phyloP scores from a whole-genome alignment of 31 red algal genomes.

The Odonthalia washingtoniensis region DNA sequence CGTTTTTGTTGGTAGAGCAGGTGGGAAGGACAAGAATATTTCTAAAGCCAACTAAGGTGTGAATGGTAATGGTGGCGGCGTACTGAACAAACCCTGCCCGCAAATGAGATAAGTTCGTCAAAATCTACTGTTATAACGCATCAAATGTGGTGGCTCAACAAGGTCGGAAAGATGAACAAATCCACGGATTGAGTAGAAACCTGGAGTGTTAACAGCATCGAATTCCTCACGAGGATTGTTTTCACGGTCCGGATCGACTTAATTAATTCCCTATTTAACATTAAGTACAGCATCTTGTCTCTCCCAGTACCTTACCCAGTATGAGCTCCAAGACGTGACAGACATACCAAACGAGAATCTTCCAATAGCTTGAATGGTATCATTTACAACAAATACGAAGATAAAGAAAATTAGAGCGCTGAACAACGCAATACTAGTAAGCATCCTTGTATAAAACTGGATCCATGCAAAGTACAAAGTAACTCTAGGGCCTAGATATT shows the following conservation, averaged over 20 bases:
- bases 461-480: constrained; percentile 77
- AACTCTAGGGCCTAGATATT: constrained; percentile 76
- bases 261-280: constrained; percentile 66
- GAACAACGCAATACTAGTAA: constrained; percentile 40
- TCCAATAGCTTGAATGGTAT: neutral
- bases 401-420: constrained; percentile 16
- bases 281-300: constrained; percentile 73
- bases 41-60: too few species aligned
- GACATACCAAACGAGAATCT: constrained; percentile 36
- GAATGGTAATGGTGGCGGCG: too few species aligned
- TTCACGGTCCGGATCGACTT: constrained; percentile 55
- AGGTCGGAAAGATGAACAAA: constrained; percentile 84
- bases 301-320: constrained; percentile 81
- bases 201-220: constrained; percentile 51
- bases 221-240: constrained; percentile 78
- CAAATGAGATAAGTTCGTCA: too few species aligned
- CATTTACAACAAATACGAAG: neutral
- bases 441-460: constrained; percentile 52
- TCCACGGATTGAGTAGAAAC: constrained; percentile 83
- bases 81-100: too few species aligned
- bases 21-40: too few species aligned
- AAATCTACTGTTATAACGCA: too few species aligned
- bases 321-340: constrained; percentile 68
- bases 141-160: neutral
- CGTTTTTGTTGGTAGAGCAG: too few species aligned